Evolutionary conservation across 1,139 yeast genomes (phyloP).

Genomic region (Lodderomyces theae): DNA sequence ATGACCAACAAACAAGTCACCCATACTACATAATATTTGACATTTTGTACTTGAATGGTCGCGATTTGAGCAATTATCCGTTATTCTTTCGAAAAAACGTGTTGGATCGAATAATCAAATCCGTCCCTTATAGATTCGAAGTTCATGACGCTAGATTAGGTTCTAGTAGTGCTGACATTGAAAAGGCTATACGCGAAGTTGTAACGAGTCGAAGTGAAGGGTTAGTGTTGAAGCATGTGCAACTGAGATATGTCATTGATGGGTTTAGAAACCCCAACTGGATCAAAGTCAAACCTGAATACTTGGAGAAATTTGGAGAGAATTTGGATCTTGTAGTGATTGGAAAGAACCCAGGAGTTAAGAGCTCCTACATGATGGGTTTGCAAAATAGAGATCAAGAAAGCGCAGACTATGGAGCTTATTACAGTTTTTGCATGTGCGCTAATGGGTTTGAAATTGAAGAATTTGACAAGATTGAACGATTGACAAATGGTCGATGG

Average conservation of each 20-base stretch:
- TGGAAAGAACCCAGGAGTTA: slow-evolving; percentile 73
- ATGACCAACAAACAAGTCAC: slow-evolving; percentile 38
- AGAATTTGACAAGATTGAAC: slow-evolving; percentile 59
- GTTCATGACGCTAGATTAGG: slow-evolving; percentile 49
- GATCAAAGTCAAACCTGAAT: slow-evolving; percentile 91
- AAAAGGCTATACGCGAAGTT: slow-evolving; percentile 53
- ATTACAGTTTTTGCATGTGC: slow-evolving; percentile 68
- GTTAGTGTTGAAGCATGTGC: slow-evolving; percentile 66
- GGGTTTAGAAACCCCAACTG: slow-evolving; percentile 63
- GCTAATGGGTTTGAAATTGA: slow-evolving; percentile 78
- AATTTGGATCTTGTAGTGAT: slow-evolving; percentile 76
- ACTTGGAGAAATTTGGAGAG: slow-evolving; percentile 81
- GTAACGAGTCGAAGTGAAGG: slow-evolving; percentile 77
- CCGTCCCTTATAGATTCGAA: slow-evolving; percentile 54
- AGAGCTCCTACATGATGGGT: slow-evolving; percentile 77
- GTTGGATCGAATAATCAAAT: slow-evolving; percentile 45
- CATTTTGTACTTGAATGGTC: slow-evolving; percentile 64
- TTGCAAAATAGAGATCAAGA: slow-evolving; percentile 37
- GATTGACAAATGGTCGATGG: slow-evolving; percentile 64
- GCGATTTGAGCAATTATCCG: slow-evolving; percentile 52
- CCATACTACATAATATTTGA: slow-evolving; percentile 76
- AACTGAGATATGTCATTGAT: slow-evolving; percentile 59
- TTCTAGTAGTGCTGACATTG: slow-evolving; percentile 49
- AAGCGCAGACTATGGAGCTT: slow-evolving; percentile 17
- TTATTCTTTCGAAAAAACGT: slow-evolving; percentile 56